Conservation (phyloP, 345 rosid genomes). For the Eucalyptus cloeziana region DNA sequence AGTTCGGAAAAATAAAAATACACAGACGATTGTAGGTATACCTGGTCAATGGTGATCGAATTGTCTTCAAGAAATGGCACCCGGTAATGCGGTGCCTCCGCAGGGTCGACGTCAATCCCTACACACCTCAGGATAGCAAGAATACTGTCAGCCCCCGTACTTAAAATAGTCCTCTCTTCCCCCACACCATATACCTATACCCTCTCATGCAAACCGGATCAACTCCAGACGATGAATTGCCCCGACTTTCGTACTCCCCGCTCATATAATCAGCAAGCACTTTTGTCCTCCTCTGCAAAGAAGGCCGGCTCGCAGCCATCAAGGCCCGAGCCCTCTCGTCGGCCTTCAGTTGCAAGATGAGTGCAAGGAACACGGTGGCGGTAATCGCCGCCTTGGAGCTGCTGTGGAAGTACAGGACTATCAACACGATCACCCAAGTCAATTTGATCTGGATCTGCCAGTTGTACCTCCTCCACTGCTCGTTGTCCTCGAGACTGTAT, state of each 20-base stretch:
- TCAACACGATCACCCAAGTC: rapidly evolving
- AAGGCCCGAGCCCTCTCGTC: background rate
- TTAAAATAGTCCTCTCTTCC: no score
- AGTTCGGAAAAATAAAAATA: no score
- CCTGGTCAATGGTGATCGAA: background rate
- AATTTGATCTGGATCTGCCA: background rate
- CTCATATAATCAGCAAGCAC: background rate
- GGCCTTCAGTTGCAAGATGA: background rate
- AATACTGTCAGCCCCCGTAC: rapidly evolving
- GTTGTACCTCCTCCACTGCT: background rate
- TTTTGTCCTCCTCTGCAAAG: background rate
- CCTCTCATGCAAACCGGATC: background rate
- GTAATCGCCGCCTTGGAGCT: rapidly evolving
- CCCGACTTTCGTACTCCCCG: background rate
- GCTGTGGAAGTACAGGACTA: rapidly evolving
- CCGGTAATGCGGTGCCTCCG: no score
- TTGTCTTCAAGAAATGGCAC: rapidly evolving
- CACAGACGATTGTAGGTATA: no score
- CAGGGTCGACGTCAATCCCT: no score
- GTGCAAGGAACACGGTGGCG: background rate
- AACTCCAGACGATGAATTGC: background rate
- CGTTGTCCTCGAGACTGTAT: background rate
- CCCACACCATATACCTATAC: background rate
- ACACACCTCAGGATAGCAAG: no score
- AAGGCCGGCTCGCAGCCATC: rapidly evolving